Base-by-base conservation (phyloP, 345 rosid genomes). In the Excoecaria agallocha region DNA sequence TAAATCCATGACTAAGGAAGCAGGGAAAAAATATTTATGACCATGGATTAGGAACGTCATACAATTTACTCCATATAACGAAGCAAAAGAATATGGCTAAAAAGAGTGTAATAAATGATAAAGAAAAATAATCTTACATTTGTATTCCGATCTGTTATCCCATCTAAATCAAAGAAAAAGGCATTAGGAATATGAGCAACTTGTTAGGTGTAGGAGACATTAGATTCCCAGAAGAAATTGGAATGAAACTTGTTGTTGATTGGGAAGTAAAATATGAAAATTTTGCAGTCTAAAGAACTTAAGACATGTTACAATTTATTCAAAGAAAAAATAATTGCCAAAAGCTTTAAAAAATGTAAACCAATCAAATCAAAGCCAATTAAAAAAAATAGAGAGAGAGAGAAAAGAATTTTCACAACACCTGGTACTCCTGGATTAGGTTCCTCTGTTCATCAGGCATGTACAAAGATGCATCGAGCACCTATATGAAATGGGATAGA, bases 381-480 rank as follows among this genome's bases (percentile, higher is more conserved):
- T 73, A 48, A 67, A 20, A 65, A n/a, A n/a, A n/a, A n/a, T 1
- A 30, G 30, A n/a, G n/a, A n/a, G n/a, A n/a, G n/a, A n/a, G 46
- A 0, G 8, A 5, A 75, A 72, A 30, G 22, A 20, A 57, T 25
- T 43, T 43, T 38, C 66, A 56, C 63, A 66, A 63, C 72, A 96
- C 98, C 98, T 93, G 97, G 85, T 93, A 96, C 78, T 96, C 99
- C 82, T 93, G 97, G 82, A 91, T 87, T 3, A 98, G 97, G 82
- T 93, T 96, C 84, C 97, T 88, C 77, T 93, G 91, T 84, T 96
- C 98, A 76, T 89, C 93, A 25, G 98, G 99, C 98, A 96, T 91
- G 85, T 93, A 93, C 99, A 97, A 96, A 3, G 99, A 93, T 62
- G 98, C 93, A 85, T 96, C 99, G 84, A 96, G 70, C 69, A 93